Evolutionary conservation across 208 protist genomes (phyloP).

Genomic region (Crithidia sp.): DNA sequence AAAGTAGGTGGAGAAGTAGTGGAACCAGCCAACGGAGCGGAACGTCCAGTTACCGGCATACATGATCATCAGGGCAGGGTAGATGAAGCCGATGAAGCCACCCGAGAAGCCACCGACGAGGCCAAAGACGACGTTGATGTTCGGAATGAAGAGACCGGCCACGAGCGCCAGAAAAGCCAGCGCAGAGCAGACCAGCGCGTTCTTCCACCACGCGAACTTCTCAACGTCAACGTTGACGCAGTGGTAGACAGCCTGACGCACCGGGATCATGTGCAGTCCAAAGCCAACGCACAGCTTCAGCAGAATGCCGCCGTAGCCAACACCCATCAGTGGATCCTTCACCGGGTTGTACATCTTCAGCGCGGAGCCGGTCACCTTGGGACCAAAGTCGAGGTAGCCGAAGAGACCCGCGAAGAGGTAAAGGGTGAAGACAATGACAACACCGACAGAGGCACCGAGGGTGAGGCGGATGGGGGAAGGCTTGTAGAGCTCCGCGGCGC

Average conservation of each 20-base stretch:
- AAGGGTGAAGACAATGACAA: conserved; percentile 54
- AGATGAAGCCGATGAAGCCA: conserved; percentile 76
- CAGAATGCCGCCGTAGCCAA: conserved; percentile 63
- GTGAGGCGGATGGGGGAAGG: conserved; percentile 60
- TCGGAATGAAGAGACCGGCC: conserved; percentile 74
- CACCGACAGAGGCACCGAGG: conserved; percentile 37
- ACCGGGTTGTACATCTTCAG: conserved; percentile 71
- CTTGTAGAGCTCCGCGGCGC: conserved; percentile 69
- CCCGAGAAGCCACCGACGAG: conserved; percentile 72
- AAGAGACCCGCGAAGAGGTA: conserved; percentile 85
- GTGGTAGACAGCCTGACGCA: conserved; percentile 71
- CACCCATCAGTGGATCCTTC: conserved; percentile 49
- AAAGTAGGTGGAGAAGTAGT: conserved; percentile 64
- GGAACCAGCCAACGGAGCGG: conserved; percentile 42
- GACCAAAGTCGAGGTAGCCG: conserved; percentile 83
- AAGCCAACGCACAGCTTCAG: conserved; percentile 80
- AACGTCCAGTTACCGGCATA: conserved; percentile 58
- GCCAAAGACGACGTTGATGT: conserved; percentile 73
- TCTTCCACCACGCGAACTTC: conserved; percentile 54
- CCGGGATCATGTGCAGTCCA: conserved; percentile 66
- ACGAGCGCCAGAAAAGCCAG: conserved; percentile 49
- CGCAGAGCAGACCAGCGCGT: conserved; percentile 41
- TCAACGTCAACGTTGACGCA: conserved; percentile 43
- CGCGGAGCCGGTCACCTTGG: conserved; percentile 42
- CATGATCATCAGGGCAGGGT: conserved; percentile 77